These are phyloP conservation scores for Fraxinus latifolia DNA, from an alignment of 305 asterid species.

Conservation along the genomic window DNA sequence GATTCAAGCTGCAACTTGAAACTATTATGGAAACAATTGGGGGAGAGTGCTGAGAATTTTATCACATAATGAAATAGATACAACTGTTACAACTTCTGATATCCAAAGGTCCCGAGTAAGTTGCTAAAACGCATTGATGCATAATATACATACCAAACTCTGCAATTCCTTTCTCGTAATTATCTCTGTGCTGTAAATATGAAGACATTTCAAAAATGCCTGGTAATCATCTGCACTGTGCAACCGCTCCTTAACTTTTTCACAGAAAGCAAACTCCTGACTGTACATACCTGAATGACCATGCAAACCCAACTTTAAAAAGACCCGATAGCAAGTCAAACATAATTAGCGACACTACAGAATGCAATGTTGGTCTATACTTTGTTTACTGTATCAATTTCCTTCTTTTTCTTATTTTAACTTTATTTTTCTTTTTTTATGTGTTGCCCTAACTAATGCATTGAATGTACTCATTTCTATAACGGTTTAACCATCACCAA, in stretches of 20 bases:
- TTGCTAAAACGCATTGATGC: conserved; percentile 18
- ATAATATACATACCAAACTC: conserved; percentile 62
- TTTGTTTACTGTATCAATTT: not conserved
- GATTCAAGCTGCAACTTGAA: not conserved
- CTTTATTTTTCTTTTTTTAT: not conserved
- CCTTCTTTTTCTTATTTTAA: conserved; percentile 2
- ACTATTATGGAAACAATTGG: not conserved
- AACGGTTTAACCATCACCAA: not conserved
- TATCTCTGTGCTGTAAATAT: conserved; percentile 93
- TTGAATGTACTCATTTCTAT: conserved; percentile 1
- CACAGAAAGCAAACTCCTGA: conserved; percentile 87
- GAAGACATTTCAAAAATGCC: conserved; percentile 96
- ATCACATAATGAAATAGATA: conserved; percentile 2
- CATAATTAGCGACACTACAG: not conserved
- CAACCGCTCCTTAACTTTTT: conserved; percentile 89
- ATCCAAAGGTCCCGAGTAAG: conserved; percentile 7
- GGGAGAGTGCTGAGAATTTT: conserved; percentile 16
- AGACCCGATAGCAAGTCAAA: conserved; percentile 14
- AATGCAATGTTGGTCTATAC: not conserved
- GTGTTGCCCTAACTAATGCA: not conserved
- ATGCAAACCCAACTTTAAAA: conserved; percentile 26
- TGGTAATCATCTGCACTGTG: conserved; percentile 84
- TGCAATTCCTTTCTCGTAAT: conserved; percentile 86
- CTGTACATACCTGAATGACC: conserved; percentile 64
- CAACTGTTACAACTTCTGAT: conserved; percentile 2